A percentile compares a stretch with the other conserved stretches of the same genome.
These are phyloP conservation scores for Phytophthora quininea DNA, from an alignment of 352 stramenopile species.

Conservation along the genomic window DNA sequence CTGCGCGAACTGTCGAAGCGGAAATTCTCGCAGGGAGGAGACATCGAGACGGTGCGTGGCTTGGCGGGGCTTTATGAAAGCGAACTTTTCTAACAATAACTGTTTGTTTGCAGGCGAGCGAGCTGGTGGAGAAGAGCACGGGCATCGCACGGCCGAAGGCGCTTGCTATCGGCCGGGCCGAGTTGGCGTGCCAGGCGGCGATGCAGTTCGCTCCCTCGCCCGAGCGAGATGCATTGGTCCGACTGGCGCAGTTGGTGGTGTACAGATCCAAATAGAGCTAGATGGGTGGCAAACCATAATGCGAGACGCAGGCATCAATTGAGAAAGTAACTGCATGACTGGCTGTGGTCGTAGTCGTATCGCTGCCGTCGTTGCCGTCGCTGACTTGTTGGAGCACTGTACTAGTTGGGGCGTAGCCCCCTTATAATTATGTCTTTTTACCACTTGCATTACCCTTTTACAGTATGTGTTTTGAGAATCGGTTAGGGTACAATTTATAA, in stretches of 20 bases:
- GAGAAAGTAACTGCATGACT: conserved; percentile 22
- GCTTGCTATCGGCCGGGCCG: conserved; percentile 95
- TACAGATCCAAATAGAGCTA: conserved; percentile 87
- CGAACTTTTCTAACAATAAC: conserved; percentile 10
- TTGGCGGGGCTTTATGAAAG: not conserved
- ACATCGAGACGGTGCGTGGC: conserved; percentile 88
- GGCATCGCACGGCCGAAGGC: conserved; percentile 94
- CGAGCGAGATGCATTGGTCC: conserved; percentile 84
- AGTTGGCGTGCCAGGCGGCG: conserved; percentile 94
- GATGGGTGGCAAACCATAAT: conserved; percentile 4
- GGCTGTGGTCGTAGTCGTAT: too few species aligned
- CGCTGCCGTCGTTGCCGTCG: too few species aligned
- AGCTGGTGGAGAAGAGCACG: conserved; percentile 90
- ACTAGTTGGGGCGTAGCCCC: too few species aligned
- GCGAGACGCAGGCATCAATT: conserved; percentile 25
- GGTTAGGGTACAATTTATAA: too few species aligned
- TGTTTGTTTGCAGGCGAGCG: conserved; percentile 57
- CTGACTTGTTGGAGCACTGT: too few species aligned
- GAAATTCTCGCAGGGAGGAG: conserved; percentile 93
- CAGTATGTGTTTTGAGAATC: too few species aligned
- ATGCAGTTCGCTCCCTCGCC: conserved; percentile 88
- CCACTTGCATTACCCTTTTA: too few species aligned
- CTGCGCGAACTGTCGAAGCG: conserved; percentile 88
- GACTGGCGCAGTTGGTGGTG: conserved; percentile 88
- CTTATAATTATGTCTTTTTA: too few species aligned